Base-by-base conservation (phyloP, 2,329 filamentous ascomycete genomes). In the Aspergillus alliaceus region DNA sequence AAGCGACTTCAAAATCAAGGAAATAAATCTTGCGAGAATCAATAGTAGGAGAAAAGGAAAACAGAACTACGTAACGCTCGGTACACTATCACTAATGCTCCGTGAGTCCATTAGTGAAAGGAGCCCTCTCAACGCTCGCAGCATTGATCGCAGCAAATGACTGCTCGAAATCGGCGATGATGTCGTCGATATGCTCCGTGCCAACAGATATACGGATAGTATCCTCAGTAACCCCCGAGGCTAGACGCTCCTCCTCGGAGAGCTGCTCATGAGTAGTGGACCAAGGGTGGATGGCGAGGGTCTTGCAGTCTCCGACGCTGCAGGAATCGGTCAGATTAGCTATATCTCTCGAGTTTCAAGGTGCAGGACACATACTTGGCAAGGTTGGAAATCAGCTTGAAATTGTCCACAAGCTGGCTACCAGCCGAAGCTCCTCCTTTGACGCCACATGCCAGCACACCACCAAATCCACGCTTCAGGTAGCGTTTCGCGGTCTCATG, bases 151-250 rank as follows among this genome's bases (percentile, higher is more conserved):
- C 82, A 71, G 86, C 83, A 77, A 97, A 96, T 0, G 90, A 90
- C 80, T 96, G 93, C 75, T 93, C 89, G 72, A 98, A 97, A 77
- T 98, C 93, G 66, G 87, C 89, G 70, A 96, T 95, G 69, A 98
- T 97, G 71, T 98, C 93, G 79, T 96, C 93, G 72, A 98, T 96
- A 75, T 97, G 92, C 79, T 98, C 93, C 1, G 90, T 96, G 51
- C 93, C 93, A 58, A 97, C 93, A 0, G 93, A 97, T 70, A 98
- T 95, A 61, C 93, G 90, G 75, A 98, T 96, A 37, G 93, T 86
- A 70, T 96, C 93, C 83, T 91, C 73, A 15, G 91, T 95, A 11
- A 95, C 91, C 66, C 93, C 93, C 22, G 90, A 93, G 71, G 80
- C 86, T 51, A 83, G 72, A 77, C 87, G 91, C 82, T 97, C 93